Evolutionary conservation across 441 rosid species (phyloP), one percentile per base, ranked within the genome.

Genomic region (Pelargonium citronellum): DNA sequence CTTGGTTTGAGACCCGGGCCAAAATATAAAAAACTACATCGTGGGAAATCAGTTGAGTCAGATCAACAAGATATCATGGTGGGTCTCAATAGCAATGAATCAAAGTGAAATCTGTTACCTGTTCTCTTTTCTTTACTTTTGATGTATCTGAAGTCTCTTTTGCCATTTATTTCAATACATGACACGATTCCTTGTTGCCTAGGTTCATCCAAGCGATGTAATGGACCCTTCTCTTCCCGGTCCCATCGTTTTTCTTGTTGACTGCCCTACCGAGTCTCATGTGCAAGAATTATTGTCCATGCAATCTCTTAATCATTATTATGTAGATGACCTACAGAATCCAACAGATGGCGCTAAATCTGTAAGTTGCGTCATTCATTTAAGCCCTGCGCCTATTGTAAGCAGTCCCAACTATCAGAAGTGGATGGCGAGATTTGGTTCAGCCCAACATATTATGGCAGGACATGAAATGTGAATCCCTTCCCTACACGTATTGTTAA

Each of bases 161-260:
- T 63, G 10, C 67, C 46, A 34, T 64, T 11, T 34, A 12, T 41
- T 67, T 69, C 69, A 65, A 72, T 60, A 37, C 53, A 10, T 12
- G 17, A 2, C 20, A 70, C 53, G 20, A 30, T 57, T 70, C 72
- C 46, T 13, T 64, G 62, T 47, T 73, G 15, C 63, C 30, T 69
- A 88, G 93, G 87, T 94, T 79, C 89, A 91, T 83, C 99, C 99
- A 39, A 79, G 92, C 76, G 97, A 91, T 77, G 99, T 95, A 39
- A 87, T 95, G 97, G 99, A 81, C 64, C 96, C 99, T 73, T 82
- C 97, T 58, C 69, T 88, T 75, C 95, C 95, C 61, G 99, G 97
- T 79, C 99, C 97, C 17, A 71, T 95, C 68, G 90, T 90, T 64
- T 74, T 89, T 66, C 89, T 95, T 49, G 90, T 90, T 47, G 97